Base-by-base conservation (phyloP, 345 rosid species). In the Viola odorata region DNA sequence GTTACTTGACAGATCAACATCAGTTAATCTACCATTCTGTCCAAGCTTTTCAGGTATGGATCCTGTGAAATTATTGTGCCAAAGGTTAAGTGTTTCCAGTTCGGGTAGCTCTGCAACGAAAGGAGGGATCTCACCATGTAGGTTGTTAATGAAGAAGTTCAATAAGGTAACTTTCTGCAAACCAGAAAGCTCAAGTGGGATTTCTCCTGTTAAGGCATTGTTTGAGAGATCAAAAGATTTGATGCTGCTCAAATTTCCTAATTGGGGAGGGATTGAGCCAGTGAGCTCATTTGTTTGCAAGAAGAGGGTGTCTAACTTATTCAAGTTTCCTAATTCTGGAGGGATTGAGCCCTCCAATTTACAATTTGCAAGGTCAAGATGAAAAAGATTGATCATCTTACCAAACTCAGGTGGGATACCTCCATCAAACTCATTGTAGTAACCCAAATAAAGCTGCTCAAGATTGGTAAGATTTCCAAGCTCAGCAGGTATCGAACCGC, bases 41-140 rank as follows among this genome's bases (percentile, higher is more conserved):
- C 92, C 92, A 15, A 86, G 84, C 50, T 69, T 77, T 40, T 69
- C 59, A 5, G 92, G 92, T 47, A 86, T 84, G 44, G 64, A 58
- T 7, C 92, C 92, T 0, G 89, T 86, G 75, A 86, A 78, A 67
- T 86, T 86, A 75, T 86, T 86, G 59, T 54, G 65, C 92, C 92
- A 86, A 3, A 86, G 77, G 42, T 55, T 78, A 50, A 86, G 75
- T 41, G 74, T 72, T 47, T 81, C 79, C 55, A 86, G 47, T 41
- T 73, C 68, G 0, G 87, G 83, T 53, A 86, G 72, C 55, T 77
- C 84, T 0, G 87, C 78, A 0, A 84, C 49, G 63, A 64, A 80
- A 49, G 53, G 77, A 23, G 92, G 92, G 60, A 84, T 82, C 7
- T 81, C 76, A 0, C 92, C 92, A 12, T 86, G 87, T 50, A 86